These are phyloP conservation scores for Pseudogymnoascus sp. DNA, from an alignment of 2,329 filamentous ascomycete genomes.

Conservation along the genomic window DNA sequence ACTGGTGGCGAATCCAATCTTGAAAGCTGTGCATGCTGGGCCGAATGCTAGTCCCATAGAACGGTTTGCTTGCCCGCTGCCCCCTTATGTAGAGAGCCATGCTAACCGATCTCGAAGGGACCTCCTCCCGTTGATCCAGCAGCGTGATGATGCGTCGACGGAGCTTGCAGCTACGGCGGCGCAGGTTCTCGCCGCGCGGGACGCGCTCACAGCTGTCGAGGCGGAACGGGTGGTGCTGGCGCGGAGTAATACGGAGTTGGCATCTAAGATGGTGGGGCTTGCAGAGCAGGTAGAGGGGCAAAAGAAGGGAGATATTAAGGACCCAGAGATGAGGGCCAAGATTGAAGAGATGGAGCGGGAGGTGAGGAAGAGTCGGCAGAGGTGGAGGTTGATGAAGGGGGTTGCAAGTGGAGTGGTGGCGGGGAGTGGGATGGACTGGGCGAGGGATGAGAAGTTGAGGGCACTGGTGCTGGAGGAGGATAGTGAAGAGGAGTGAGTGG, in stretches of 20 bases:
- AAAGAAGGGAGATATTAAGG: slow-evolving; percentile 46
- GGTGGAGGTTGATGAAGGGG: slow-evolving; percentile 69
- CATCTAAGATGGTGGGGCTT: slow-evolving; percentile 56
- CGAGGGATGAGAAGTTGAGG: slow-evolving; percentile 57
- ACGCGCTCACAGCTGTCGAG: slow-evolving; percentile 50
- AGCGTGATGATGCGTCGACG: slow-evolving; percentile 61
- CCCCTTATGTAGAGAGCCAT: slow-evolving; percentile 7
- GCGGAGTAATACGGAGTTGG: slow-evolving; percentile 55
- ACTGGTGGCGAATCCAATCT: slow-evolving; percentile 64
- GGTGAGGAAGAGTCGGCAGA: slow-evolving; percentile 54
- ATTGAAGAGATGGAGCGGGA: slow-evolving; percentile 52
- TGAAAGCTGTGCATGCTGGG: slow-evolving; percentile 69
- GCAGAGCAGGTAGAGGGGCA: slow-evolving; percentile 48
- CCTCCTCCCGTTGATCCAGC: slow-evolving; percentile 57
- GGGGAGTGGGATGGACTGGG: slow-evolving; percentile 80
- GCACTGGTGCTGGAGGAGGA: slow-evolving; percentile 66
- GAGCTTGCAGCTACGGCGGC: slow-evolving; percentile 53
- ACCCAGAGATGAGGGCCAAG: slow-evolving; percentile 46
- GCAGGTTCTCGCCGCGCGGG: slow-evolving; percentile 43
- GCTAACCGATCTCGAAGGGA: slow-evolving; percentile 19
- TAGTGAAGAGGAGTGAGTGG: slow-evolving; percentile 33
- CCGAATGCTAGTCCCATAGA: slow-evolving; percentile 59
- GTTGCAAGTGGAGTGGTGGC: slow-evolving; percentile 71
- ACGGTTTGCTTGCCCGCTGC: slow-evolving; percentile 42
- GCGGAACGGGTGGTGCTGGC: slow-evolving; percentile 50